These are phyloP conservation scores for Diaporthe helianthi DNA, from an alignment of 2,329 filamentous ascomycete genomes.

Conservation along the genomic window DNA sequence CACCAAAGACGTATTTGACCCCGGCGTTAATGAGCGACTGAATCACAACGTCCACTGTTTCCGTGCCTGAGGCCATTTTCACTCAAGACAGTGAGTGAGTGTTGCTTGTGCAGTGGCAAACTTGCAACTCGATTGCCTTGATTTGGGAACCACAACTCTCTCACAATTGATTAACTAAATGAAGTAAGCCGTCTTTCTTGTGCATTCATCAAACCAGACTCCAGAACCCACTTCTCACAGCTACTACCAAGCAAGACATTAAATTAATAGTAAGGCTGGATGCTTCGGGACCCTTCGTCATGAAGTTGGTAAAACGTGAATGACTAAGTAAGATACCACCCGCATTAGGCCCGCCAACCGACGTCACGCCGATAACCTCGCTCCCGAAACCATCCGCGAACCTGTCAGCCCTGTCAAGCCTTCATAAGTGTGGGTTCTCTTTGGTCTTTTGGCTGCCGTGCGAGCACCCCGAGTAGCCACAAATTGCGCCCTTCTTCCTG, in stretches of 20 bases:
- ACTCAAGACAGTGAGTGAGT: background rate
- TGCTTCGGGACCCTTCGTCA: slow-evolving; percentile 19
- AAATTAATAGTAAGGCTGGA: background rate
- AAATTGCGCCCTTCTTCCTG: background rate
- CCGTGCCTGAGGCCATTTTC: slow-evolving; percentile 32
- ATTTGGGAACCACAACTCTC: background rate
- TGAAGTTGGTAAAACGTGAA: background rate
- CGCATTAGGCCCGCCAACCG: slow-evolving; percentile 18
- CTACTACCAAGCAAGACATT: background rate
- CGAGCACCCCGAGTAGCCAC: background rate
- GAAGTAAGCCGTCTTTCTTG: background rate
- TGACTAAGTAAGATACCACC: slow-evolving; percentile 29
- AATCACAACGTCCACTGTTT: slow-evolving; percentile 42
- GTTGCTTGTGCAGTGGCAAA: too few relatives aligned
- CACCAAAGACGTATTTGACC: slow-evolving; percentile 54
- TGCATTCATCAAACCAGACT: background rate
- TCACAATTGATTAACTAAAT: background rate
- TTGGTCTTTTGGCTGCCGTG: background rate
- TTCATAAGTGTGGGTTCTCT: too few relatives aligned
- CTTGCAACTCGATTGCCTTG: background rate
- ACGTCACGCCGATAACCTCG: slow-evolving; percentile 10
- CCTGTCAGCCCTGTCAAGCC: too few relatives aligned
- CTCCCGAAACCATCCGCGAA: too few relatives aligned
- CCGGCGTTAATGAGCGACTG: slow-evolving; percentile 47
- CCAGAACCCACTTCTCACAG: background rate